These are phyloP conservation scores for Penicillium sp. DNA, from an alignment of 2,329 filamentous ascomycete species.

Conservation along the genomic window DNA sequence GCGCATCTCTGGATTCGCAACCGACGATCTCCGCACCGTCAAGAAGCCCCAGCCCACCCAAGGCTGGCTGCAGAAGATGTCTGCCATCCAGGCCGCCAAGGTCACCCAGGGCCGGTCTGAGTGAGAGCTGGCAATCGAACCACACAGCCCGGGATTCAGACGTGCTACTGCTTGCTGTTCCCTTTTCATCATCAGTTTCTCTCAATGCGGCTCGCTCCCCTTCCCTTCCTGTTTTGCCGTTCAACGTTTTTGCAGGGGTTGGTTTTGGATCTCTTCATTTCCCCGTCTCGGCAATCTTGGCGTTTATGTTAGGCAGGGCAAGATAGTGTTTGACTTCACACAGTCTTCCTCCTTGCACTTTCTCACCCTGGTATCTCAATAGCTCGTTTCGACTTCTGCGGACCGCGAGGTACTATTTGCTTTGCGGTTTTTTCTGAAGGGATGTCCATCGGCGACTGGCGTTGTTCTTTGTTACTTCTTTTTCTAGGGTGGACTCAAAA, in stretches of 20 bases:
- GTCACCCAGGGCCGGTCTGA: slow-evolving; percentile 53
- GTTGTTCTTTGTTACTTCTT: background rate
- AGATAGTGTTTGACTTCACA: background rate
- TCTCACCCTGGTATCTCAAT: background rate
- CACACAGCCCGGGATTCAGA: background rate
- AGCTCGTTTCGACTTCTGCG: background rate
- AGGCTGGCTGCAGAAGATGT: slow-evolving; percentile 96
- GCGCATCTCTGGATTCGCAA: slow-evolving; percentile 88
- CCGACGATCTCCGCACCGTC: slow-evolving; percentile 91
- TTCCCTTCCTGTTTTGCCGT: background rate
- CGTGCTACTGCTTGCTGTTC: background rate
- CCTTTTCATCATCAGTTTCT: background rate
- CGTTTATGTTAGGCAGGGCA: background rate
- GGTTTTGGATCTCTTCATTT: background rate
- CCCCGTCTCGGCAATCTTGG: background rate
- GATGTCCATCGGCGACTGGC: background rate
- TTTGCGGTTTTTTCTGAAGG: background rate
- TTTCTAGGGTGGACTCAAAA: background rate
- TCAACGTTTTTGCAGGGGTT: background rate
- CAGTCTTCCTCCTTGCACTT: background rate
- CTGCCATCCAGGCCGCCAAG: slow-evolving; percentile 91
- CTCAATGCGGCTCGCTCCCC: background rate
- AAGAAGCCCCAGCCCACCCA: slow-evolving; percentile 87
- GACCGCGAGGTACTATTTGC: background rate
- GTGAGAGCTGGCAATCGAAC: slow-evolving; percentile 16